These are phyloP conservation scores for Trichoderma endophyticum DNA, from an alignment of 2,329 filamentous ascomycete genomes.

Conservation along the genomic window DNA sequence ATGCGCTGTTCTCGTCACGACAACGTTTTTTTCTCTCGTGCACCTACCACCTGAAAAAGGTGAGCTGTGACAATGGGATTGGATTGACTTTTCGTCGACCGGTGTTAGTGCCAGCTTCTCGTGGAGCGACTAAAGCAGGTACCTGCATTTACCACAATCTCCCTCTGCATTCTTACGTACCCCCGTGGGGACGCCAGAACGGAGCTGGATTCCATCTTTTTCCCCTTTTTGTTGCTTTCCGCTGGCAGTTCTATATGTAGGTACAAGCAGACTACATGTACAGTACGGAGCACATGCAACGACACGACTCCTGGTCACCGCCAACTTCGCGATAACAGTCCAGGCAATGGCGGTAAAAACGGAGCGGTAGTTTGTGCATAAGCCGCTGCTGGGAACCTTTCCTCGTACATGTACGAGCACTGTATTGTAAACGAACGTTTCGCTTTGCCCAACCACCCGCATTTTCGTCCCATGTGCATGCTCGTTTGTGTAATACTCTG, in stretches of 20 bases:
- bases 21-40: neutral
- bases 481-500: neutral
- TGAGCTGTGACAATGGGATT: neutral
- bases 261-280: neutral
- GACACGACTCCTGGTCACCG: slow-evolving; percentile 4
- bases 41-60: neutral
- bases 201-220: neutral
- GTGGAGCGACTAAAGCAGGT: slow-evolving; percentile 11
- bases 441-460: neutral
- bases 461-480: neutral
- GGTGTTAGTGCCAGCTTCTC: neutral
- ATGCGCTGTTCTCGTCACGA: neutral
- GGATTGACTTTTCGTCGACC: neutral
- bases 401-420: neutral
- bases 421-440: neutral
- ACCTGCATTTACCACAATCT: slow-evolving; percentile 18
- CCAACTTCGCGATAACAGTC: neutral
- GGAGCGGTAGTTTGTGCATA: neutral
- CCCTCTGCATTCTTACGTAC: slow-evolving; percentile 14
- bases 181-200: slow-evolving; percentile 15
- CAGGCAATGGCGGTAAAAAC: neutral
- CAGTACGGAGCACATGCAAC: neutral
- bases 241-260: neutral
- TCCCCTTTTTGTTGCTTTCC: neutral
- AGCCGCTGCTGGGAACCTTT: neutral